These are phyloP conservation scores for Stephanodiscus minutulus DNA, from an alignment of 108 stramenopile species.

Conservation along the genomic window DNA sequence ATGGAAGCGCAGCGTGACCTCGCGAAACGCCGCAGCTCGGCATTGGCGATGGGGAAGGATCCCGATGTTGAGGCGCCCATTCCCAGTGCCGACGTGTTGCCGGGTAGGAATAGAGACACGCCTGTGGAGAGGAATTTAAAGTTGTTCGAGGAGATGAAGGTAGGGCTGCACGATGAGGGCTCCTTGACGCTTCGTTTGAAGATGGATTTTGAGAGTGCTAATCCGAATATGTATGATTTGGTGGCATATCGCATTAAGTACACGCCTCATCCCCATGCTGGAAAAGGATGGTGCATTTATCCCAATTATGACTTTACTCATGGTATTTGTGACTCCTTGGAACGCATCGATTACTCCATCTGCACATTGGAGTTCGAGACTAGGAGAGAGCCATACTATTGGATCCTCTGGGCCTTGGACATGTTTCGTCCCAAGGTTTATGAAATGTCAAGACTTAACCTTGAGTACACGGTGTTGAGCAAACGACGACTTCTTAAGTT, in stretches of 20 bases:
- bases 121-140: slow-evolving; percentile 87
- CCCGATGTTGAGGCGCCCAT: slow-evolving; percentile 77
- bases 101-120: slow-evolving; percentile 91
- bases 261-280: slow-evolving; percentile 94
- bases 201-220: slow-evolving; percentile 95
- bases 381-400: slow-evolving; percentile 96
- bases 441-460: slow-evolving; percentile 92
- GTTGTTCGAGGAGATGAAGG: slow-evolving; percentile 92
- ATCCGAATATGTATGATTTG: slow-evolving; percentile 98
- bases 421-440: slow-evolving; percentile 95
- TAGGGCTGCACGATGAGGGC: slow-evolving; percentile 91
- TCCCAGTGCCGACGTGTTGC: slow-evolving; percentile 67
- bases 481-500: slow-evolving; percentile 97
- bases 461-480: slow-evolving; percentile 93
- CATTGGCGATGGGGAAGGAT: slow-evolving; percentile 64
- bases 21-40: slow-evolving; percentile 76
- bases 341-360: slow-evolving; percentile 98
- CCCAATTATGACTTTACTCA: slow-evolving; percentile 99
- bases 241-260: slow-evolving; percentile 96
- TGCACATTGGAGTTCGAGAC: slow-evolving; percentile 99
- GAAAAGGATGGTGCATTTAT: slow-evolving; percentile 98
- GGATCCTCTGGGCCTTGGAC: slow-evolving; percentile 96
- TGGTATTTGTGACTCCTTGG: slow-evolving; percentile 95
- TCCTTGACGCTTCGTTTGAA: slow-evolving; percentile 94
- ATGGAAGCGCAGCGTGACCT: slow-evolving; percentile 93